A percentile compares a stretch with the other conserved stretches of the same genome.
These are phyloP conservation scores for Claviceps africana DNA, from an alignment of 2,329 filamentous ascomycete genomes.

Conservation along the genomic window DNA sequence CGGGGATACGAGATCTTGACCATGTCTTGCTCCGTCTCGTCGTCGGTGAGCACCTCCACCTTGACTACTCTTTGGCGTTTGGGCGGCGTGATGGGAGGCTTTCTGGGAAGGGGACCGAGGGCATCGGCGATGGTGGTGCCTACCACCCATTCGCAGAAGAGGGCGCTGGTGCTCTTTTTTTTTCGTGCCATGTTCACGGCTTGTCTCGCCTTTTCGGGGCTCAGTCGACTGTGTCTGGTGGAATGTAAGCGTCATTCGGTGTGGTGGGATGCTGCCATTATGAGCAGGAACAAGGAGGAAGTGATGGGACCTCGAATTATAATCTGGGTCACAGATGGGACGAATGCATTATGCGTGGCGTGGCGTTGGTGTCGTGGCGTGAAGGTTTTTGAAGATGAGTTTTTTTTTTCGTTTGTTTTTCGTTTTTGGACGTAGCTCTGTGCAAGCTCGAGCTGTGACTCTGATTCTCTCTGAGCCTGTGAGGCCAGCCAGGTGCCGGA, in stretches of 20 bases:
- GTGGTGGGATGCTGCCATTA: background rate
- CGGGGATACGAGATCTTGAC: constrained; percentile 36
- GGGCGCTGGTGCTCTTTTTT: background rate
- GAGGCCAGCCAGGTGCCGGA: background rate
- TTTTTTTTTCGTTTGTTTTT: background rate
- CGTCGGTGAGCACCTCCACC: constrained; percentile 34
- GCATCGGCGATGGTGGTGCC: constrained; percentile 21
- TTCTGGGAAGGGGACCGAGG: constrained; percentile 15
- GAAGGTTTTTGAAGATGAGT: background rate
- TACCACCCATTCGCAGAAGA: constrained; percentile 28
- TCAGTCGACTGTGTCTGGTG: background rate
- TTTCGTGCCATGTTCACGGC: background rate
- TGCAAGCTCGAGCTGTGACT: background rate
- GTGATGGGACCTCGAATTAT: background rate
- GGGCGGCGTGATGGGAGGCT: constrained; percentile 12
- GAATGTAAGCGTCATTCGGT: background rate
- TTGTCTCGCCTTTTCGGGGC: background rate
- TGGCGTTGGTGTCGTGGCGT: too few species aligned
- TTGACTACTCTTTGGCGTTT: constrained; percentile 20
- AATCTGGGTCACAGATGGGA: background rate
- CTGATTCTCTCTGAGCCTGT: too few species aligned
- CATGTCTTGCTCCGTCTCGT: constrained; percentile 35
- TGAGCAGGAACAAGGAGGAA: background rate
- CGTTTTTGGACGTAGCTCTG: too few species aligned
- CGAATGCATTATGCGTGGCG: background rate